Evolutionary conservation across 805 yeast species (phyloP).

Genomic region (Grigorovia humatica): DNA sequence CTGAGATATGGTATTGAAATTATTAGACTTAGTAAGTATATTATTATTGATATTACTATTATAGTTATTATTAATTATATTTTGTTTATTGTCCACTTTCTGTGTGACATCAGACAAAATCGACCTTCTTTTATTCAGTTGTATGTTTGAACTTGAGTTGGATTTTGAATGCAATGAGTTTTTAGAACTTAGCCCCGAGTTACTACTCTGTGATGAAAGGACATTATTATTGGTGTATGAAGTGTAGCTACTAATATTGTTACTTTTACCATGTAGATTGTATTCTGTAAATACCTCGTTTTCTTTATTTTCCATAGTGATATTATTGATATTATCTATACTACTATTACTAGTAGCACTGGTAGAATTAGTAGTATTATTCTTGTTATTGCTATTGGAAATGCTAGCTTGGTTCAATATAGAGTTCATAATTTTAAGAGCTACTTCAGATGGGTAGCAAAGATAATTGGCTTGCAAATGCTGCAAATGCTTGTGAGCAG

Average conservation of each 20-base stretch:
- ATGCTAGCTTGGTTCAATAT: background rate
- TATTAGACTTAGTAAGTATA: too few species aligned
- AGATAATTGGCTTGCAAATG: background rate
- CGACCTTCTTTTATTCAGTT: conserved; percentile 12
- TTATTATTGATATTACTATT: background rate
- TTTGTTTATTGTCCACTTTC: conserved; percentile 15
- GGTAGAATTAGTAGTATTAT: background rate
- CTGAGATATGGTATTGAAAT: background rate
- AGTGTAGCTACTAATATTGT: conserved; percentile 1
- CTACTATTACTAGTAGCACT: background rate
- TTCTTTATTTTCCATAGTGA: conserved; percentile 1
- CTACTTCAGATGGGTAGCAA: background rate
- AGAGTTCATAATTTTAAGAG: background rate
- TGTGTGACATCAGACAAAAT: conserved; percentile 28
- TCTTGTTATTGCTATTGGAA: background rate
- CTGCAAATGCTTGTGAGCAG: background rate
- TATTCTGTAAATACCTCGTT: background rate
- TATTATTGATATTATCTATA: background rate
- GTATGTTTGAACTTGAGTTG: background rate
- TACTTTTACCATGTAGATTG: background rate
- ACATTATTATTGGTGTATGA: background rate
- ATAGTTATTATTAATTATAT: background rate
- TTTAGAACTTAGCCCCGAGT: background rate
- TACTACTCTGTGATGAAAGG: background rate
- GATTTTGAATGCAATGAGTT: background rate